Conservation (phyloP, 148 eudicot species). For the Pharnaceum exiguum region DNA sequence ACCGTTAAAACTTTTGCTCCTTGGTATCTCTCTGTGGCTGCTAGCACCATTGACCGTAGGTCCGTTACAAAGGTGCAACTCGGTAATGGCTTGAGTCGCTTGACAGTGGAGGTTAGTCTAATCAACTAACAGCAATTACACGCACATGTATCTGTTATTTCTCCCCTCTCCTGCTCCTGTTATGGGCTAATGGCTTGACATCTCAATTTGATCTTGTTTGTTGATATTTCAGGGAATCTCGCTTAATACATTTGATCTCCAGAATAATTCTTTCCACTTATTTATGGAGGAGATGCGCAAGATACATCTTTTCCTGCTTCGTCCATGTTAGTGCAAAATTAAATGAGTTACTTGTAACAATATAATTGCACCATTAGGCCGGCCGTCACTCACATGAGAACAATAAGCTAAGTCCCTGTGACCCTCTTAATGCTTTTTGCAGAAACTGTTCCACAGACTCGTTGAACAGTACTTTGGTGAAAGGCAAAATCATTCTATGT, state of each 20-base stretch:
- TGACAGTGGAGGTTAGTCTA: slow-evolving; percentile 24
- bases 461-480: slow-evolving; percentile 15
- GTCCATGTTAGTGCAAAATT: slow-evolving; percentile 17
- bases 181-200: too few relatives aligned
- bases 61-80: slow-evolving; percentile 26
- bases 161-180: not conserved
- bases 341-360: not conserved
- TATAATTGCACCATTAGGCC: too few relatives aligned
- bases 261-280: slow-evolving; percentile 27
- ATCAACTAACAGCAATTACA: not conserved
- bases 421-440: not conserved
- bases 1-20: slow-evolving; percentile 30
- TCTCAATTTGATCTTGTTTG: too few relatives aligned
- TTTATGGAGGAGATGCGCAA: slow-evolving; percentile 38
- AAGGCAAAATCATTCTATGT: slow-evolving; percentile 25
- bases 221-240: slow-evolving; percentile 34
- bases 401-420: not conserved
- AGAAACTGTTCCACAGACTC: slow-evolving; percentile 12
- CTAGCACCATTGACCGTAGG: slow-evolving; percentile 38
- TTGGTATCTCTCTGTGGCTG: slow-evolving; percentile 51
- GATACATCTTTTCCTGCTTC: slow-evolving; percentile 3
- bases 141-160: too few relatives aligned
- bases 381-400: too few relatives aligned
- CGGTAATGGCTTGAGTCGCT: slow-evolving; percentile 34
- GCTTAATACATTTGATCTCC: slow-evolving; percentile 34